Conservation (phyloP, 2,329 filamentous ascomycete genomes). For the Penicillium palitans region DNA sequence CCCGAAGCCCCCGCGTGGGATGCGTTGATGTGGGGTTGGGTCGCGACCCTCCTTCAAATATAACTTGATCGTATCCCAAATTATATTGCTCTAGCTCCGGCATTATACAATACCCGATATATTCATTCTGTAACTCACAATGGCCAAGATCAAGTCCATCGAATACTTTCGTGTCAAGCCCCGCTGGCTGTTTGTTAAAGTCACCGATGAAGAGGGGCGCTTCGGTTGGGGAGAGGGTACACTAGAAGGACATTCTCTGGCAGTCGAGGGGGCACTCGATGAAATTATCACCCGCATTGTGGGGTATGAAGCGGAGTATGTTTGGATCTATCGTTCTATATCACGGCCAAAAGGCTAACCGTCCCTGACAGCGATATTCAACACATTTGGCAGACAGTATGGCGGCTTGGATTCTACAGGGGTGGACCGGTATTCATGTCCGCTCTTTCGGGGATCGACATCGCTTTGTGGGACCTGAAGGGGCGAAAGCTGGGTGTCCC, state of each 20-base stretch:
- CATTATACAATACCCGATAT: background rate
- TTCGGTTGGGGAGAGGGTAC: conserved; percentile 75
- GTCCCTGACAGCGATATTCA: conserved; percentile 66
- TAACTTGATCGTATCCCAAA: background rate
- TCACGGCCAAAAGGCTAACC: background rate
- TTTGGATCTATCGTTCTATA: background rate
- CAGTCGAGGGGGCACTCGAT: conserved; percentile 72
- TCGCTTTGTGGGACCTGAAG: conserved; percentile 80
- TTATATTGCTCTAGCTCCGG: background rate
- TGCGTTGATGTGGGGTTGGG: conserved; percentile 8
- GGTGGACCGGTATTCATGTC: conserved; percentile 80
- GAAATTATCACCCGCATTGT: conserved; percentile 62
- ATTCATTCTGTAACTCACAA: conserved; percentile 31
- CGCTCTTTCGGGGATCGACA: conserved; percentile 73
- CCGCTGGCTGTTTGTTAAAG: conserved; percentile 76
- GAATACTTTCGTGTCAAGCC: conserved; percentile 76
- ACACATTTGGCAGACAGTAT: conserved; percentile 75
- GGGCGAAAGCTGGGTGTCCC: conserved; percentile 64
- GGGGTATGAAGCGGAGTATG: conserved; percentile 70
- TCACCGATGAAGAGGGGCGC: conserved; percentile 66
- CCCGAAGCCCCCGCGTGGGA: conserved; percentile 20
- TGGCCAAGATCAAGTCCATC: conserved; percentile 65
- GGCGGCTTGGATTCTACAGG: conserved; percentile 71
- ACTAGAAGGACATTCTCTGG: conserved; percentile 71
- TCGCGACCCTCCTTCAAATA: conserved; percentile 11